phyloP scores from a whole-genome alignment of 169 alveolate species.

The Theileria equi region DNA sequence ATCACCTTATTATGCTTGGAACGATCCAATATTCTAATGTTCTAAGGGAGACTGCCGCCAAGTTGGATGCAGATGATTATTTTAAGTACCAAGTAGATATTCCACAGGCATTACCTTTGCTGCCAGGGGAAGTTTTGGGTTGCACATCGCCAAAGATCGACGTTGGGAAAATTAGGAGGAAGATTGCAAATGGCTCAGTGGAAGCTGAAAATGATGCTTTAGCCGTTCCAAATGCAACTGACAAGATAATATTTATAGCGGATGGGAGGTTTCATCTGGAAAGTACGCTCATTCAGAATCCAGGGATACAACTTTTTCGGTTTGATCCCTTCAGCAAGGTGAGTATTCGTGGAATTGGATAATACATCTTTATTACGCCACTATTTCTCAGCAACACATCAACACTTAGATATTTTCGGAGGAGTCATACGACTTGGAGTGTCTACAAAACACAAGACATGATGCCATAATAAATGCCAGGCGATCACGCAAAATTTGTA shows the following conservation, averaged over 20 bases:
- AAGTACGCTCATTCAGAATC: conserved; percentile 97
- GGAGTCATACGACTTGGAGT: conserved; percentile 84
- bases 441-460: conserved; percentile 84
- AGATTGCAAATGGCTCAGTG: neutral
- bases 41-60: conserved; percentile 60
- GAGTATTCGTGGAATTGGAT: neutral
- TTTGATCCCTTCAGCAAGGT: conserved; percentile 92
- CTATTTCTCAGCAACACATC: conserved; percentile 6
- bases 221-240: conserved; percentile 6
- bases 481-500: conserved; percentile 60
- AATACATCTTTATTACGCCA: neutral
- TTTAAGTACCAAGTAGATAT: conserved; percentile 71
- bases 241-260: conserved; percentile 86
- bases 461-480: conserved; percentile 74
- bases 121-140: conserved; percentile 96
- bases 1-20: conserved; percentile 80
- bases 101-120: conserved; percentile 95
- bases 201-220: neutral
- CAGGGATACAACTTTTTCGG: conserved; percentile 85
- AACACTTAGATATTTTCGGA: conserved; percentile 68
- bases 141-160: conserved; percentile 87
- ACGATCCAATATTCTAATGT: conserved; percentile 86
- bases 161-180: neutral
- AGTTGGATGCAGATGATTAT: conserved; percentile 47
- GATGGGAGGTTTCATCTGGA: conserved; percentile 99